Conservation (phyloP, 768 basidiomycete genomes). For the Tylopilus subfusipes region DNA sequence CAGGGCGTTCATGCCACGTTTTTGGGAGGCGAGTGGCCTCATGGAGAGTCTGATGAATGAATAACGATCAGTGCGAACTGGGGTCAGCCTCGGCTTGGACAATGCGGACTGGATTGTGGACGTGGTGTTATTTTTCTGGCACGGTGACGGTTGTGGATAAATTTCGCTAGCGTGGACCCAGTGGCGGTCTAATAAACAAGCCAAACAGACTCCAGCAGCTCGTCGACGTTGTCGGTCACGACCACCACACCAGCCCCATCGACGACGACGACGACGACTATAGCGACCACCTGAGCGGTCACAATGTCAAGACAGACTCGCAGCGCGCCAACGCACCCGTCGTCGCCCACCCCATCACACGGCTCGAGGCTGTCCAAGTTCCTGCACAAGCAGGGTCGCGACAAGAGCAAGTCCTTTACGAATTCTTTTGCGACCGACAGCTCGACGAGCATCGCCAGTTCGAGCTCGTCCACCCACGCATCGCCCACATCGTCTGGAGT, state of each 20-base stretch:
- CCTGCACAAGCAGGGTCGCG: slow-evolving; percentile 60
- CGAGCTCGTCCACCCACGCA: slow-evolving; percentile 37
- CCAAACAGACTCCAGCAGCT: slow-evolving; percentile 19
- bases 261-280: slow-evolving; percentile 9
- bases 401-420: slow-evolving; percentile 54
- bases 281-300: neutral
- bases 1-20: neutral
- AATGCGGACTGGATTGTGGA: neutral
- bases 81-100: neutral
- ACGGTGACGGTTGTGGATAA: slow-evolving; percentile 11
- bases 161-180: slow-evolving; percentile 10
- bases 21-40: neutral
- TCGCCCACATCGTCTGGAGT: slow-evolving; percentile 31
- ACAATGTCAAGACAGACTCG: slow-evolving; percentile 49
- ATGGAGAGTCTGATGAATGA: neutral
- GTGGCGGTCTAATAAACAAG: slow-evolving; percentile 25
- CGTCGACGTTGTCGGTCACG: slow-evolving; percentile 19
- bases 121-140: neutral
- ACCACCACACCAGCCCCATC: slow-evolving; percentile 13
- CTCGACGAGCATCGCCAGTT: slow-evolving; percentile 38
- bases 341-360: slow-evolving; percentile 40
- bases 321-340: slow-evolving; percentile 39
- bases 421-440: slow-evolving; percentile 36
- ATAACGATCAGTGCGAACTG: neutral
- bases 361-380: slow-evolving; percentile 63